Evolutionary conservation across 768 basidiomycete genomes (phyloP).

Genomic region (Rhizopogon salebrosus): DNA sequence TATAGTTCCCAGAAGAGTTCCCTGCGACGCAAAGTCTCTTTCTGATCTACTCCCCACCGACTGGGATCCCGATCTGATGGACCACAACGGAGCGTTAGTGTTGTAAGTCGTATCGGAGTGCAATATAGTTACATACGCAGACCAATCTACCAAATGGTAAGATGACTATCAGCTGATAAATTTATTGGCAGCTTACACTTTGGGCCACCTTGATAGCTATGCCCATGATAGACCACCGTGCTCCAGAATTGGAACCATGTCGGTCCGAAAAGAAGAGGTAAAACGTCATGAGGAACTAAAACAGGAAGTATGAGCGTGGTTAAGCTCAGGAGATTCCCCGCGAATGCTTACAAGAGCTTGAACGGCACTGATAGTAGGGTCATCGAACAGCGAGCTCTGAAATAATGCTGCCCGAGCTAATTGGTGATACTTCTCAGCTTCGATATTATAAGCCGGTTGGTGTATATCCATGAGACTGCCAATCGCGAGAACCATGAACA

Average conservation of each 20-base stretch:
- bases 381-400: constrained; percentile 59
- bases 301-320: constrained; percentile 27
- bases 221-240: constrained; percentile 66
- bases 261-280: constrained; percentile 67
- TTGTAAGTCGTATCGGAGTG: not conserved
- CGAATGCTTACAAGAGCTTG: constrained; percentile 52
- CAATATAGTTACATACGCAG: constrained; percentile 44
- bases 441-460: constrained; percentile 53
- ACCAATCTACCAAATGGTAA: constrained; percentile 45
- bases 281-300: constrained; percentile 63
- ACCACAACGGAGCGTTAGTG: constrained; percentile 5
- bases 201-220: constrained; percentile 66
- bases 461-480: constrained; percentile 57
- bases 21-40: constrained; percentile 57
- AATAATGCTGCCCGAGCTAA: constrained; percentile 62
- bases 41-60: constrained; percentile 53
- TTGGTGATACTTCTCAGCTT: constrained; percentile 69
- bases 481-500: constrained; percentile 65
- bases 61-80: constrained; percentile 61
- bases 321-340: constrained; percentile 31
- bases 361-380: constrained; percentile 62
- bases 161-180: not conserved
- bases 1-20: constrained; percentile 63
- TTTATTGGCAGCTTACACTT: constrained; percentile 43
- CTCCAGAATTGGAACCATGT: constrained; percentile 59